phyloP scores from a whole-genome alignment of 148 eudicot species.

The Rhododendron ovatum region DNA sequence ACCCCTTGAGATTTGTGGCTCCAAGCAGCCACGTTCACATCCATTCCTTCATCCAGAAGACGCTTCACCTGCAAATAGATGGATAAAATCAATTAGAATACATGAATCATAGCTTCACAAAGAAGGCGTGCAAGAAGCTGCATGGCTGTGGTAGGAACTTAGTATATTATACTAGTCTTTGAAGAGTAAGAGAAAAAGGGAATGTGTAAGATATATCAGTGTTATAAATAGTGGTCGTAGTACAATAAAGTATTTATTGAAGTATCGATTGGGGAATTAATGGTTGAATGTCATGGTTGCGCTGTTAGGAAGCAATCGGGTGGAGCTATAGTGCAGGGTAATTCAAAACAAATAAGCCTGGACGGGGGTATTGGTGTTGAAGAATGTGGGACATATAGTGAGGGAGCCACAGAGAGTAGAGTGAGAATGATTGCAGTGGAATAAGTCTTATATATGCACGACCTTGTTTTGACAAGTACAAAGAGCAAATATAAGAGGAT shows the following conservation, averaged over 20 bases:
- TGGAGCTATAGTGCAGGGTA: background rate
- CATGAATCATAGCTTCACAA: background rate
- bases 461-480: too few species aligned
- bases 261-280: background rate
- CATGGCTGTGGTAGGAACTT: background rate
- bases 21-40: constrained; percentile 80
- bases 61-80: constrained; percentile 58
- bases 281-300: too few species aligned
- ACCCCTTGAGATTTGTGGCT: constrained; percentile 85
- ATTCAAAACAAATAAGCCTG: background rate
- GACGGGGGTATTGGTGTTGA: background rate
- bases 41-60: constrained; percentile 80
- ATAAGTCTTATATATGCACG: background rate
- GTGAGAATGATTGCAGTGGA: background rate
- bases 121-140: background rate
- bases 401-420: background rate
- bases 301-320: too few species aligned
- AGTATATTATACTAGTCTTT: background rate
- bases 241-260: background rate
- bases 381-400: background rate
- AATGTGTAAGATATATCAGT: background rate
- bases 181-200: background rate
- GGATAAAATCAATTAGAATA: background rate
- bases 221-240: background rate
- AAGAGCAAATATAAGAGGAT: background rate